A percentile compares a stretch with the other conserved stretches of the same genome.
phyloP scores from a whole-genome alignment of 345 rosid species.

The Citrus australasica region DNA sequence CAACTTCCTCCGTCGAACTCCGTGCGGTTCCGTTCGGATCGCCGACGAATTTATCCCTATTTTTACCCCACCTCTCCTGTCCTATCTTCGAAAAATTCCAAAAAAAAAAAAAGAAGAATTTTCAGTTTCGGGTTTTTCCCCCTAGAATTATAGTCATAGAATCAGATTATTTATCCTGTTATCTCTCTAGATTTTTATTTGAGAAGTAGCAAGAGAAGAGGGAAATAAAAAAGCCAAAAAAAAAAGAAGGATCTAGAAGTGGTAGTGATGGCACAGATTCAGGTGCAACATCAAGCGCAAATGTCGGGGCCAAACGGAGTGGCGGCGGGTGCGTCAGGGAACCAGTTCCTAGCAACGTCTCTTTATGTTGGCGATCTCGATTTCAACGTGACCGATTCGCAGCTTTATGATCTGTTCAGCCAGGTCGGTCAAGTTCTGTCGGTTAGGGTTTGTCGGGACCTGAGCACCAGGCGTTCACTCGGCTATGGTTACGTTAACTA shows the following conservation, averaged over 20 bases:
- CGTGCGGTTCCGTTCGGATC: constrained; percentile 26
- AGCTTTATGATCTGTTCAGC: constrained; percentile 69
- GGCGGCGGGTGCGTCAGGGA: constrained; percentile 30
- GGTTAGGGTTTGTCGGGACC: constrained; percentile 82
- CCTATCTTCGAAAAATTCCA: background rate
- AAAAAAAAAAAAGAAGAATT: constrained; percentile 7
- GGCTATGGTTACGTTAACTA: constrained; percentile 89
- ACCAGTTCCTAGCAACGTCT: constrained; percentile 50
- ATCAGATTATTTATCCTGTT: background rate
- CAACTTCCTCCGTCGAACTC: constrained; percentile 18
- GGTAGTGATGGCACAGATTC: constrained; percentile 71
- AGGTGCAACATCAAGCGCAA: constrained; percentile 55
- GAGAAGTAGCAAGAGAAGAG: constrained; percentile 13
- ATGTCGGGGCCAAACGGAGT: constrained; percentile 37
- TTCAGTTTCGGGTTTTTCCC: background rate
- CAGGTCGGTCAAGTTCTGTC: constrained; percentile 78
- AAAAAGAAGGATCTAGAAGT: constrained; percentile 23
- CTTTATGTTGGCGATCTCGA: constrained; percentile 92
- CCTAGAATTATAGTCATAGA: background rate
- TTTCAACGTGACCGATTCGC: constrained; percentile 59
- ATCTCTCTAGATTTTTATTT: constrained; percentile 14
- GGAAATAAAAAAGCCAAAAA: constrained; percentile 17
- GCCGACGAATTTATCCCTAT: constrained; percentile 32
- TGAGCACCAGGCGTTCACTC: constrained; percentile 69
- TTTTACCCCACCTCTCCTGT: constrained; percentile 21